Percentiles rank a stretch among this genome's conserved stretches.
phyloP scores from a whole-genome alignment of 179 eudicot genomes.

The Dionaea muscipula region DNA sequence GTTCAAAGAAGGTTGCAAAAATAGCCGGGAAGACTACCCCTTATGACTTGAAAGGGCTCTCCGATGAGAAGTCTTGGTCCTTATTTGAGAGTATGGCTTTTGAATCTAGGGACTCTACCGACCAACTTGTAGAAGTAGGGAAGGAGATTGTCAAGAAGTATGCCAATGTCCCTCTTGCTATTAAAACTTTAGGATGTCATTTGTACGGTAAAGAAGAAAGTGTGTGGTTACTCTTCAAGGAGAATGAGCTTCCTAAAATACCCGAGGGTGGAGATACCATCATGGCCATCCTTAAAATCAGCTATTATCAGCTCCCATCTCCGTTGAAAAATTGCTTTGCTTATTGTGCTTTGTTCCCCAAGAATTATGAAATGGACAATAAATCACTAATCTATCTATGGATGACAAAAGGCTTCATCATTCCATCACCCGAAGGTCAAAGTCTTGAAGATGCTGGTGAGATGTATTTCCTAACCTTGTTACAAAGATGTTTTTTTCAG shows the following conservation, averaged over 20 bases:
- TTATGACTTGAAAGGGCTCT: conserved; percentile 12
- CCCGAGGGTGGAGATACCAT: conserved; percentile 3
- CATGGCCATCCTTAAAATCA: conserved; percentile 13
- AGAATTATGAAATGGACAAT: conserved; percentile 17
- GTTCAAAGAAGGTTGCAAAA: background rate
- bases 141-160: conserved; percentile 15
- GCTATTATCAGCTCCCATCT: conserved; percentile 19
- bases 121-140: conserved; percentile 9
- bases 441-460: conserved; percentile 20
- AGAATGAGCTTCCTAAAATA: conserved; percentile 1
- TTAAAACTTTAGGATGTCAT: conserved; percentile 11
- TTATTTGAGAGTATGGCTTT: conserved; percentile 17
- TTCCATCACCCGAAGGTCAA: conserved; percentile 5
- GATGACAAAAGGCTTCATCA: conserved; percentile 34
- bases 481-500: conserved; percentile 28
- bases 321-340: conserved; percentile 29
- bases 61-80: conserved; percentile 18
- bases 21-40: background rate
- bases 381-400: conserved; percentile 23
- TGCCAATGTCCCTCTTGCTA: conserved; percentile 19
- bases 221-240: conserved; percentile 13
- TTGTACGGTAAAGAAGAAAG: conserved; percentile 1
- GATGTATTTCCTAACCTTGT: conserved; percentile 15
- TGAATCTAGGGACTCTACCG: conserved; percentile 3
- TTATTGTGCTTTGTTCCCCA: conserved; percentile 32